A percentile compares a stretch with the other conserved stretches of the same genome.
phyloP scores from a whole-genome alignment of 306 rosid species.

The Cicer bijugum region DNA sequence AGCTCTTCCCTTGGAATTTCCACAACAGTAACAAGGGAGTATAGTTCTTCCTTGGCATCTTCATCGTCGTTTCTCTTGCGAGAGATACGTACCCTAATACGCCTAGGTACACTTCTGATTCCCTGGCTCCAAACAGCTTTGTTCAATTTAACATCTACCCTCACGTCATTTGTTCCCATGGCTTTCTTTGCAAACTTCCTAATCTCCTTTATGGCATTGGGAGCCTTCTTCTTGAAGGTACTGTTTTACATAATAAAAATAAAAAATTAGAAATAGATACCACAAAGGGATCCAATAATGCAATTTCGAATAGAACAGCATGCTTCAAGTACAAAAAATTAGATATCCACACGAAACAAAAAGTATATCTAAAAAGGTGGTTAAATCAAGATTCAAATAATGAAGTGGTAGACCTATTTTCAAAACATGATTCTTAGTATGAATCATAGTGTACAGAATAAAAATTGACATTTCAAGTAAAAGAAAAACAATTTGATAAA shows the following conservation, averaged over 20 bases:
- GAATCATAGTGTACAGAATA: not conserved
- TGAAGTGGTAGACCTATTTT: not conserved
- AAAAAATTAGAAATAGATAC: not conserved
- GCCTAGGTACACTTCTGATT: slow-evolving; percentile 92
- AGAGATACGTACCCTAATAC: slow-evolving; percentile 91
- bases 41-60: slow-evolving; percentile 96
- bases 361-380: not conserved
- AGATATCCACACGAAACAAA: not conserved
- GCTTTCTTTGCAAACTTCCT: slow-evolving; percentile 90
- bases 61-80: slow-evolving; percentile 97
- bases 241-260: slow-evolving; percentile 50
- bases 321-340: not conserved
- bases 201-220: slow-evolving; percentile 92
- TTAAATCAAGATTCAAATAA: not conserved
- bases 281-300: not conserved
- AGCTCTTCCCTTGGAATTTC: slow-evolving; percentile 86
- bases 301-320: not conserved
- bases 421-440: not conserved
- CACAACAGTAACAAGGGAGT: slow-evolving; percentile 87
- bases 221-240: slow-evolving; percentile 98
- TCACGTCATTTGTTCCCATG: slow-evolving; percentile 90
- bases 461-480: not conserved
- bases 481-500: not conserved
- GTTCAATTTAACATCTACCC: slow-evolving; percentile 94
- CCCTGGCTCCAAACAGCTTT: slow-evolving; percentile 95